phyloP scores from a whole-genome alignment of 345 rosid genomes.

The Eucalyptus marginata region DNA sequence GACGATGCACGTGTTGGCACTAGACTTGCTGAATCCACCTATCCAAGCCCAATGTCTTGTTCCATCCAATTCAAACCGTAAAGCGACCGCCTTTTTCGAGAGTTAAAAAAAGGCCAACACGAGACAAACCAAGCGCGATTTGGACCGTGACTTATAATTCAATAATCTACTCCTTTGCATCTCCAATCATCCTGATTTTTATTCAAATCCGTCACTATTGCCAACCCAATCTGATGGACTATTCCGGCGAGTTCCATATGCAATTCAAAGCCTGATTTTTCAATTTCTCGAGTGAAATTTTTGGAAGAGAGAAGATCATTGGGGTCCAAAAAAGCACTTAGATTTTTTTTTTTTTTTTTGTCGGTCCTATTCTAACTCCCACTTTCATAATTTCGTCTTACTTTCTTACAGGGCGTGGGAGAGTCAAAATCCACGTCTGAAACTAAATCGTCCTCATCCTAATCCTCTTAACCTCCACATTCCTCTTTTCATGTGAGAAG shows the following conservation, averaged over 20 bases:
- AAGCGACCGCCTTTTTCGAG: background rate
- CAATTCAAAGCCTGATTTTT: background rate
- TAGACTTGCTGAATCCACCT: background rate
- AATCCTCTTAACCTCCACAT: accelerated
- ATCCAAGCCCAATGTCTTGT: background rate
- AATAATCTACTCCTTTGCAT: background rate
- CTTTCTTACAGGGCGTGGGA: accelerated
- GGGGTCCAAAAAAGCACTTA: background rate
- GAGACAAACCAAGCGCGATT: background rate
- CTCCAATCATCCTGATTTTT: background rate
- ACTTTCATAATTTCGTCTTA: accelerated
- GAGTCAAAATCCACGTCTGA: accelerated
- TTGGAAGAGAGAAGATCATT: background rate
- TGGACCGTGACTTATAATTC: background rate
- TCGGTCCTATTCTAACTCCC: accelerated
- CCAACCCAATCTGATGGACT: background rate
- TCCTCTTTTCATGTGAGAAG: accelerated
- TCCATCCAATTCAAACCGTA: background rate
- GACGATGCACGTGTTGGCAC: background rate
- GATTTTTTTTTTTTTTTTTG: accelerated
- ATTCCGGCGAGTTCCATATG: background rate
- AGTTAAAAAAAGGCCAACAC: background rate
- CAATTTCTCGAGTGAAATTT: background rate
- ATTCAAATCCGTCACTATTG: background rate
- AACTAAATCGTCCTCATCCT: accelerated